phyloP scores from a whole-genome alignment of 768 basidiomycete species.

The Leucocoprinus birnbaumii region DNA sequence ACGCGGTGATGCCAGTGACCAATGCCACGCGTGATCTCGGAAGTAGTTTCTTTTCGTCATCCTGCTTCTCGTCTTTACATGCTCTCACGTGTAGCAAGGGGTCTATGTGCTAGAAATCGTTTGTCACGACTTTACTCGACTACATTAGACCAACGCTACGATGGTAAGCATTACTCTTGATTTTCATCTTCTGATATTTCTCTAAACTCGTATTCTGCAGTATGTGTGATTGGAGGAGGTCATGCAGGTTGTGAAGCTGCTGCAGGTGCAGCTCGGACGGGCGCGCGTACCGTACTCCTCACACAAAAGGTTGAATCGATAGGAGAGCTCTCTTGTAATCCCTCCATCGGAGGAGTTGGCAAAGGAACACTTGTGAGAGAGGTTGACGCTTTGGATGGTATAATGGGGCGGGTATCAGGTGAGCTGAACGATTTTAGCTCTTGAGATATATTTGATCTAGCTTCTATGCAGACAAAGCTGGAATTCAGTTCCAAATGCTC shows the following conservation, averaged over 20 bases:
- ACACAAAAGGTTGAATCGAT: conserved; percentile 82
- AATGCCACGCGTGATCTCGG: no score
- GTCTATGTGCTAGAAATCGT: not conserved
- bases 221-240: conserved; percentile 88
- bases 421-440: conserved; percentile 17
- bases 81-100: not conserved
- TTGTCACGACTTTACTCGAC: conserved; percentile 8
- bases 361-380: conserved; percentile 92
- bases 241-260: conserved; percentile 95
- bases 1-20: not conserved
- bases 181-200: not conserved
- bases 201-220: conserved; percentile 27
- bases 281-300: conserved; percentile 76
- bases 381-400: conserved; percentile 85
- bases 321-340: conserved; percentile 86
- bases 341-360: conserved; percentile 88
- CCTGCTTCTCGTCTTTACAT: not conserved
- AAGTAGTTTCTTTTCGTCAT: not conserved
- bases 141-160: conserved; percentile 1
- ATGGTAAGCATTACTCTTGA: conserved; percentile 6
- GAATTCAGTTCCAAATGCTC: conserved; percentile 84
- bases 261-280: conserved; percentile 78
- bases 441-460: not conserved
- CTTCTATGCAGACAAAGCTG: conserved; percentile 65
- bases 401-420: conserved; percentile 86